Base-by-base conservation (phyloP, 2,329 filamentous ascomycete species). In the Aspergillus carbonarius region DNA sequence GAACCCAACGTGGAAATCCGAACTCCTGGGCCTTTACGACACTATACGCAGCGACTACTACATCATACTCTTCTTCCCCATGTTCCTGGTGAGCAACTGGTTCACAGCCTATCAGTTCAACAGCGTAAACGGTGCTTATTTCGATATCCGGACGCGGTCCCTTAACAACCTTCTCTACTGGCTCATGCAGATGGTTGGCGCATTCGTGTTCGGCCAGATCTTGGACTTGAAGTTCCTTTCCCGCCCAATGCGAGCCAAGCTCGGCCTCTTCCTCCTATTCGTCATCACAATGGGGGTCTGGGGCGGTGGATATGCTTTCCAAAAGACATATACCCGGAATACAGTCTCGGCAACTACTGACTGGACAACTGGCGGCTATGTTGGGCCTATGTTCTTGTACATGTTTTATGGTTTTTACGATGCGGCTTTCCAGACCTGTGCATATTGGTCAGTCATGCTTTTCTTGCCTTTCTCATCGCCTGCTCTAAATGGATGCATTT, bases 341-440 rank as follows among this genome's bases (percentile, higher is more conserved):
- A 65, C 65, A 4, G 59, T 66, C n/a, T 67, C 69, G 32, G 67
- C 66, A 18, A 68, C 72, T 18, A 72, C 70, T 56, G 91, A 95
- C 74, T 95, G 89, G 87, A 82, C 79, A 2, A 81, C 86, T 56
- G 76, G 80, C 27, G 85, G 85, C 55, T 95, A 89, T 71, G 82
- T 88, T 59, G 91, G 89, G 0, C 90, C 90, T 12, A 91, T 96
- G 85, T 91, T 96, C 74, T 78, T 96, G 54, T 96, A 92, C 80
- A 91, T 96, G 69, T 93, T 93, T 76, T 96, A 95, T 73, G 92
- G 92, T 40, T 88, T 95, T 75, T 95, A 88, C 67, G 93, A 97
- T 73, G 91, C 93, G 44, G 85, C 88, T 55, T 97, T 92, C 88
- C 93, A 98, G 80, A 93, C 92, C 0, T 87, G 82, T 69, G 88